Conservation (phyloP, 2,329 filamentous ascomycete genomes). For the Sclerotinia glacialis region DNA sequence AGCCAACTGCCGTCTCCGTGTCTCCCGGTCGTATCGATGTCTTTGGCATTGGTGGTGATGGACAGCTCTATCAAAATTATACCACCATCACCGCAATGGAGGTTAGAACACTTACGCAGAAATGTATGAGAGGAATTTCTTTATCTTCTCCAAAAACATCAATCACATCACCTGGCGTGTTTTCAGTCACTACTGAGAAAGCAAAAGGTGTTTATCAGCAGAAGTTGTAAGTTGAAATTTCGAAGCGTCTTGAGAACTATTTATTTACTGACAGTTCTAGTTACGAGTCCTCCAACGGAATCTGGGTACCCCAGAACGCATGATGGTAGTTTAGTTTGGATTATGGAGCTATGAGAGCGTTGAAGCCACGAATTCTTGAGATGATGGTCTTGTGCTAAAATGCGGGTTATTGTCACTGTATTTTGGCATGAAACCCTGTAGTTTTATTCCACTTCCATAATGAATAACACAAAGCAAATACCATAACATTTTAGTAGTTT, state of each 20-base stretch:
- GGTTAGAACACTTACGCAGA: neutral
- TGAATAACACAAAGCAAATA: too few relatives aligned
- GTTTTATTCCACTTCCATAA: too few relatives aligned
- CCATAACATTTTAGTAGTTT: too few relatives aligned
- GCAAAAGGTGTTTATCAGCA: neutral
- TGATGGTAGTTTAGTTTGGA: neutral
- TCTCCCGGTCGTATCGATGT: neutral
- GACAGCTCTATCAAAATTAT: neutral
- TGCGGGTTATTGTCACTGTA: too few relatives aligned
- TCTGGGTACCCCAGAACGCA: neutral
- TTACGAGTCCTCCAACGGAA: neutral
- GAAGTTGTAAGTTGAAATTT: neutral
- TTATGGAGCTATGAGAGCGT: neutral
- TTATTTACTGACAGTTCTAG: neutral
- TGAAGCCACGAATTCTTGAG: too few relatives aligned
- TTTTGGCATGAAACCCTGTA: too few relatives aligned
- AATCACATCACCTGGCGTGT: neutral
- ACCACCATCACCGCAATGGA: neutral
- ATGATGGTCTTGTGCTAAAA: too few relatives aligned
- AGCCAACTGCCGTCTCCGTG: neutral
- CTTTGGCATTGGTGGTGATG: neutral
- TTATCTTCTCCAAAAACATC: fast-evolving
- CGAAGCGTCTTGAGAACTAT: fast-evolving
- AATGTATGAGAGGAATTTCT: neutral
- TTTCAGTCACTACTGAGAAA: neutral